Evolutionary conservation across 2,329 filamentous ascomycete species (phyloP).

Genomic region (Alternaria triticimaculans): DNA sequence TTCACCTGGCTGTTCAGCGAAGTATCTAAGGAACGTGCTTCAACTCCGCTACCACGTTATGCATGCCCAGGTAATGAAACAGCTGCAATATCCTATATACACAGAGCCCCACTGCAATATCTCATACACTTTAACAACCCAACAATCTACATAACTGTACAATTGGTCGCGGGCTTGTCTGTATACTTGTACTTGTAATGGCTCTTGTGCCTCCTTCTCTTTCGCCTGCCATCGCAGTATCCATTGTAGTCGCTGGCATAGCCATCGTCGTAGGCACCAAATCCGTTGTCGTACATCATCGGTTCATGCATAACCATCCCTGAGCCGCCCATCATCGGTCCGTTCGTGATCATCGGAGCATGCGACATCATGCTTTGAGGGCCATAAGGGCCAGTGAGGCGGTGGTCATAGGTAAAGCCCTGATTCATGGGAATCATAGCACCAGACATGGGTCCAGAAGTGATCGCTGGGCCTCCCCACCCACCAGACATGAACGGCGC

Average conservation of each 20-base stretch:
- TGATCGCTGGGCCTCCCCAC: conserved; percentile 15
- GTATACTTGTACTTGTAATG: conserved; percentile 29
- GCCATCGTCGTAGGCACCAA: conserved; percentile 8
- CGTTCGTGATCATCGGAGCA: conserved; percentile 6
- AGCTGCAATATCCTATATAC: background rate
- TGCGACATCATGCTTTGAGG: conserved; percentile 7
- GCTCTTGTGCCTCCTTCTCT: conserved; percentile 24
- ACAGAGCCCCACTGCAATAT: background rate
- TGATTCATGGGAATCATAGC: conserved; percentile 15
- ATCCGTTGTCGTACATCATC: background rate
- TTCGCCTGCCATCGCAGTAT: conserved; percentile 10
- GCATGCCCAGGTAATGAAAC: background rate
- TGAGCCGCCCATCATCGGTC: background rate
- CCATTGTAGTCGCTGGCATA: conserved; percentile 14
- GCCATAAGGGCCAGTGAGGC: conserved; percentile 28
- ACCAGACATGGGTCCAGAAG: conserved; percentile 18
- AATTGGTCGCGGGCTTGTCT: conserved; percentile 27
- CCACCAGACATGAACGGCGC: conserved; percentile 19
- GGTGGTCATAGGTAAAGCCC: conserved; percentile 25
- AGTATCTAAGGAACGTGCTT: background rate
- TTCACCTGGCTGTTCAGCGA: background rate
- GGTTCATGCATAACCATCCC: conserved; percentile 7
- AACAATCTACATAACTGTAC: conserved; percentile 25
- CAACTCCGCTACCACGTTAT: background rate
- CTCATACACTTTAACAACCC: background rate